phyloP scores from a whole-genome alignment of 1,139 yeast species.

The Scheffersomyces cryptocercus region DNA sequence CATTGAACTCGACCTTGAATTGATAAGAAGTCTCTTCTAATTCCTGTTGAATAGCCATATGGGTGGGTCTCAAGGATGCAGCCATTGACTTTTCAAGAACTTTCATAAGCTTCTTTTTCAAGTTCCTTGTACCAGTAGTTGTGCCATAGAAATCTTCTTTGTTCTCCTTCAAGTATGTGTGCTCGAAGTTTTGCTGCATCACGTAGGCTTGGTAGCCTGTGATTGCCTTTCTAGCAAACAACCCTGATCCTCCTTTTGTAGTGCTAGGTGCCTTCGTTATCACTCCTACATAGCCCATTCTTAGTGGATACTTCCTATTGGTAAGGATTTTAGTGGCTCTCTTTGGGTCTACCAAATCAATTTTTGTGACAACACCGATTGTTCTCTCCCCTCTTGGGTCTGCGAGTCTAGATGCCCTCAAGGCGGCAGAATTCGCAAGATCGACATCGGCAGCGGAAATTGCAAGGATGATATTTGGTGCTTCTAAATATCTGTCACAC shows the following conservation, averaged over 20 bases:
- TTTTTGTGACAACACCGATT: conserved; percentile 90
- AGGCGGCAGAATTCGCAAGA: conserved; percentile 92
- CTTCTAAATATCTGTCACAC: conserved; percentile 82
- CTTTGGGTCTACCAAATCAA: conserved; percentile 83
- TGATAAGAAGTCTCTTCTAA: conserved; percentile 90
- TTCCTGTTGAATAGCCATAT: conserved; percentile 81
- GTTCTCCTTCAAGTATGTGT: conserved; percentile 57
- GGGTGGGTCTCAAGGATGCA: conserved; percentile 82
- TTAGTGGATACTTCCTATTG: conserved; percentile 83
- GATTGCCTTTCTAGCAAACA: conserved; percentile 38
- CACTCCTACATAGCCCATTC: conserved; percentile 97
- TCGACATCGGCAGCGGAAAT: conserved; percentile 98
- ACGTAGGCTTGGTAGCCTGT: conserved; percentile 50
- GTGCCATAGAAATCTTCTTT: conserved; percentile 64
- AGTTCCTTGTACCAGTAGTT: conserved; percentile 71
- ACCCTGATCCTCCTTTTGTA: conserved; percentile 14
- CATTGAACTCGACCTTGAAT: conserved; percentile 95
- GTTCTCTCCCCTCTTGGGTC: conserved; percentile 96
- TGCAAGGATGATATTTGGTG: conserved; percentile 92
- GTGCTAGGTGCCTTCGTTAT: conserved; percentile 72
- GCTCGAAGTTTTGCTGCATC: conserved; percentile 69
- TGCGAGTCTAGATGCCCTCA: conserved; percentile 86
- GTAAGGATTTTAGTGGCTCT: conserved; percentile 67
- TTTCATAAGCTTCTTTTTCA: conserved; percentile 79
- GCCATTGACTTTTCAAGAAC: conserved; percentile 94